These are phyloP conservation scores for Anthostomella pinea DNA, from an alignment of 2,329 filamentous ascomycete genomes.

Conservation along the genomic window DNA sequence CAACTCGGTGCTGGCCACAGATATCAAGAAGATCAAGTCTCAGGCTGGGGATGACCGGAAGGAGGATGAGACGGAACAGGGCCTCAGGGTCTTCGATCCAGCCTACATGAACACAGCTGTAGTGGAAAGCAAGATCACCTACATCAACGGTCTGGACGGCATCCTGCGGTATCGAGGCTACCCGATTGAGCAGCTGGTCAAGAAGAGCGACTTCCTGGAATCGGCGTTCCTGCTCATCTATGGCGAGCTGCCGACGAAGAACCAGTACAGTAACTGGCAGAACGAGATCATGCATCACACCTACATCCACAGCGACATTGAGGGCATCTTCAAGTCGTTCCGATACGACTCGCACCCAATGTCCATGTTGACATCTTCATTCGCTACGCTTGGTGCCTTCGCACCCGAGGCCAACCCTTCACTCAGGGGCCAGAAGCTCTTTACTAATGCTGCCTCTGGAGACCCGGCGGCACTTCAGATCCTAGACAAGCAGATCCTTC, in stretches of 20 bases:
- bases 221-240: conserved; percentile 50
- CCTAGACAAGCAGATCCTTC: conserved; percentile 51
- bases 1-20: conserved; percentile 48
- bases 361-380: conserved; percentile 49
- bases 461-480: conserved; percentile 39
- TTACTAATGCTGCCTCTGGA: conserved; percentile 42
- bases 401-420: conserved; percentile 50
- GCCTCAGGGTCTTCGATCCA: conserved; percentile 49
- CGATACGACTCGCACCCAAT: conserved; percentile 52
- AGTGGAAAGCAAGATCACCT: conserved; percentile 47
- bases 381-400: conserved; percentile 48
- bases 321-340: conserved; percentile 50
- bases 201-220: conserved; percentile 49
- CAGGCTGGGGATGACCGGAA: conserved; percentile 33
- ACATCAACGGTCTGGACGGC: conserved; percentile 51
- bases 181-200: conserved; percentile 49
- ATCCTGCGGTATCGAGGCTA: conserved; percentile 52
- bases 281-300: conserved; percentile 51
- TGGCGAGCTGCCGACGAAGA: conserved; percentile 44
- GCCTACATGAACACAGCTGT: conserved; percentile 53
- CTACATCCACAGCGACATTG: conserved; percentile 47
- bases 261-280: conserved; percentile 42
- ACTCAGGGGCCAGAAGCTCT: conserved; percentile 48
- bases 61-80: conserved; percentile 47
- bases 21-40: conserved; percentile 50